These are phyloP conservation scores for Dioszegia hungarica DNA, from an alignment of 768 basidiomycete genomes.

Conservation along the genomic window DNA sequence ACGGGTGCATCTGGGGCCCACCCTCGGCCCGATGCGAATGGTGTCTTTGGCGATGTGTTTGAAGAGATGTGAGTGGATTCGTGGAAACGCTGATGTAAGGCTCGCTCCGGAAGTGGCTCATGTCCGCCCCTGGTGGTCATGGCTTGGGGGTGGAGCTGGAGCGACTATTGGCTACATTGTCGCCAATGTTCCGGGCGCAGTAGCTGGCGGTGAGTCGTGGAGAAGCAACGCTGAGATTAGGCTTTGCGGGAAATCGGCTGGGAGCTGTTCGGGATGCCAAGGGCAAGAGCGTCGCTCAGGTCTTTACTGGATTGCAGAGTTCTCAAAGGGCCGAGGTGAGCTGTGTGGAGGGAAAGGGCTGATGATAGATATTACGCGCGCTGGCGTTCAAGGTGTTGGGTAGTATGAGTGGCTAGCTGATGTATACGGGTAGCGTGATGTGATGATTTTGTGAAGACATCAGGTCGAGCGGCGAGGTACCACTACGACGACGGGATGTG, in stretches of 20 bases:
- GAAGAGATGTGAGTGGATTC: constrained; percentile 65
- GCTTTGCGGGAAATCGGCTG: constrained; percentile 79
- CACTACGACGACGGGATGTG: too few species aligned
- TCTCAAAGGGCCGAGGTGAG: constrained; percentile 80
- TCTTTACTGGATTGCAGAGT: constrained; percentile 71
- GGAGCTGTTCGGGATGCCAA: constrained; percentile 91
- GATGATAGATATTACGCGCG: constrained; percentile 66
- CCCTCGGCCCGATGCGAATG: constrained; percentile 65
- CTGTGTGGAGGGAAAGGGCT: constrained; percentile 1
- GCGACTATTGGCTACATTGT: constrained; percentile 58
- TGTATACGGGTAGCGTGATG: too few species aligned
- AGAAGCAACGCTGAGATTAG: constrained; percentile 21
- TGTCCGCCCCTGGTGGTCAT: constrained; percentile 47
- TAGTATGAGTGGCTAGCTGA: constrained; percentile 52
- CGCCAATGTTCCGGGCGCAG: constrained; percentile 77
- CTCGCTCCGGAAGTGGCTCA: constrained; percentile 47
- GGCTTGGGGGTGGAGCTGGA: constrained; percentile 52
- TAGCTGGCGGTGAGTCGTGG: constrained; percentile 60
- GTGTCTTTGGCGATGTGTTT: constrained; percentile 82
- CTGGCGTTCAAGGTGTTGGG: constrained; percentile 79
- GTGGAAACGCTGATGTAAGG: constrained; percentile 19
- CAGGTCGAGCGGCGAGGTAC: too few species aligned
- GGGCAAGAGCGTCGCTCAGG: constrained; percentile 81
- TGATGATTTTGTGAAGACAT: too few species aligned
- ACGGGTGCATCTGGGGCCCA: constrained; percentile 37